These are phyloP conservation scores for Agrocybe praecox DNA, from an alignment of 768 basidiomycete species.

Conservation along the genomic window DNA sequence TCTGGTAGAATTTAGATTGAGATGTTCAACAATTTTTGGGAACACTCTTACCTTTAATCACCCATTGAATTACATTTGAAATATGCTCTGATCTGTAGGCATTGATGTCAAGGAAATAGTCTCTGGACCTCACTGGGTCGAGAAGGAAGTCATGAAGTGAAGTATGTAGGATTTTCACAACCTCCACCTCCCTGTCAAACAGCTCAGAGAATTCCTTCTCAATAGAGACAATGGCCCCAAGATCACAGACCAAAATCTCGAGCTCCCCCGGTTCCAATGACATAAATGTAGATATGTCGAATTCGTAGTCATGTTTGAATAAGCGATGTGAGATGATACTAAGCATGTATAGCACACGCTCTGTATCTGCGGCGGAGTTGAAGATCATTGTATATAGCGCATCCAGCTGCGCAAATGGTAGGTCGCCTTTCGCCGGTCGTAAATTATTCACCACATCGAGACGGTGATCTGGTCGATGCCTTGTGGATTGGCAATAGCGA, in stretches of 20 bases:
- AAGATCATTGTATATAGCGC: conserved; percentile 11
- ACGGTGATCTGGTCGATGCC: neutral
- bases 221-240: conserved; percentile 8
- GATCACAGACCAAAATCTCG: conserved; percentile 12
- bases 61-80: no score
- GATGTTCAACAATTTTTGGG: no score
- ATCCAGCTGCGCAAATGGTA: neutral
- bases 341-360: neutral
- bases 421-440: neutral
- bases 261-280: conserved; percentile 10
- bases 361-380: neutral
- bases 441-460: neutral
- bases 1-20: no score
- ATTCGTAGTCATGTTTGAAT: neutral
- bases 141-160: conserved; percentile 15
- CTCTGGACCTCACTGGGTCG: conserved; percentile 11
- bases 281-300: neutral
- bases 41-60: no score
- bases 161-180: conserved; percentile 9
- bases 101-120: conserved; percentile 12
- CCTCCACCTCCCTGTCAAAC: neutral
- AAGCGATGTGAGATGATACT: neutral
- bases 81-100: no score
- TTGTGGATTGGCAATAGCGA: neutral
- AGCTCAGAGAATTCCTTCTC: neutral